Conservation (phyloP, 371 early-diverging fungal genomes). For the Sanchytrium tribonematis region DNA sequence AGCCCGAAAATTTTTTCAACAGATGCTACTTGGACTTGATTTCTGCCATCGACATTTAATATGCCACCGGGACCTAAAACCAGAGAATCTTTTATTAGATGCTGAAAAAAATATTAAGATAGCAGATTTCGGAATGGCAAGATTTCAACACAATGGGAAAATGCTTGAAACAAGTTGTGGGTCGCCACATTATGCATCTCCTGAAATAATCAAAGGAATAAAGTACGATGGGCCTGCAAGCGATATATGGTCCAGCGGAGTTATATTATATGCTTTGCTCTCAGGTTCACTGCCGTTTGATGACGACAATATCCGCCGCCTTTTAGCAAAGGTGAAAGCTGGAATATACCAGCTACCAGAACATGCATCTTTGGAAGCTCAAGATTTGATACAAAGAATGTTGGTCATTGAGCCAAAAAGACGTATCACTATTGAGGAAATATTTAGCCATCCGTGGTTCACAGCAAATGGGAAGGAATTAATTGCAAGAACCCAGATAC, state of each 20-base stretch:
- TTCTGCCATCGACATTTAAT: constrained; percentile 75
- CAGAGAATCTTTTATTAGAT: constrained; percentile 19
- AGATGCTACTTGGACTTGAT: constrained; percentile 72
- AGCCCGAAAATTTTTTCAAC: constrained; percentile 73
- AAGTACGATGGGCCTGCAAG: constrained; percentile 54
- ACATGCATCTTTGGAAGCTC: constrained; percentile 34
- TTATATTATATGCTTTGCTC: constrained; percentile 60
- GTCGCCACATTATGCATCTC: constrained; percentile 73
- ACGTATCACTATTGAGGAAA: constrained; percentile 53
- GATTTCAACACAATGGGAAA: constrained; percentile 12
- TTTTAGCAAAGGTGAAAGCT: constrained; percentile 26
- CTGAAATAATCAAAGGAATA: constrained; percentile 58
- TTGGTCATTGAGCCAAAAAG: constrained; percentile 61
- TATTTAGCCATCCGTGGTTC: constrained; percentile 54
- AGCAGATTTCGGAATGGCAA: constrained; percentile 19
- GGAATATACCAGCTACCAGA: constrained; percentile 23
- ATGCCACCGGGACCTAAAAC: constrained; percentile 26
- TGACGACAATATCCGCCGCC: constrained; percentile 50
- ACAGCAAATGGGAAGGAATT: constrained; percentile 1
- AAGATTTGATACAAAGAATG: constrained; percentile 56
- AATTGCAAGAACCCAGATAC: constrained; percentile 4
- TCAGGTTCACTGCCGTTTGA: constrained; percentile 74
- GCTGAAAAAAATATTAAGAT: constrained; percentile 15
- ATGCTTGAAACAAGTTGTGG: constrained; percentile 37
- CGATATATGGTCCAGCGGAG: constrained; percentile 77